Evolutionary conservation across 805 yeast genomes (phyloP).

Genomic region (Henningerozyma blattae): DNA sequence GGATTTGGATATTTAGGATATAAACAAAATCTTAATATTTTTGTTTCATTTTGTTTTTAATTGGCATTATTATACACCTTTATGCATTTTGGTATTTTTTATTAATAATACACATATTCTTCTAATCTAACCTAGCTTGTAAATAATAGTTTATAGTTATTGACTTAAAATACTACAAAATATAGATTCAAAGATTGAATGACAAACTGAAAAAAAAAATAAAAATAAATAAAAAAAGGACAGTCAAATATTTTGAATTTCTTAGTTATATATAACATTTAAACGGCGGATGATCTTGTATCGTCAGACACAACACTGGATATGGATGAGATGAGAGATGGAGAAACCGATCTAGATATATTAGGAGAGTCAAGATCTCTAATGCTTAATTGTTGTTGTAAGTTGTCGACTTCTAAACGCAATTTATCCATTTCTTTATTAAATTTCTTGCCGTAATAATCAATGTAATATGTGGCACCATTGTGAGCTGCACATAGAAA

Average conservation of each 20-base stretch:
- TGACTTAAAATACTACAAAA: too few species aligned
- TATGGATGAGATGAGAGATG: not conserved
- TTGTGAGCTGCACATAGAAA: constrained; percentile 74
- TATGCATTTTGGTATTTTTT: too few species aligned
- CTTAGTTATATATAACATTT: not conserved
- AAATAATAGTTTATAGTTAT: too few species aligned
- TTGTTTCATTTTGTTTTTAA: not conserved
- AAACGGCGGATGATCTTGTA: not conserved
- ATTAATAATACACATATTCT: too few species aligned
- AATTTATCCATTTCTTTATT: constrained; percentile 73
- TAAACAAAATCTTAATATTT: not conserved
- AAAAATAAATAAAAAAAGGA: not conserved
- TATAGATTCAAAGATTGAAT: too few species aligned
- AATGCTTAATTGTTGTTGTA: constrained; percentile 30
- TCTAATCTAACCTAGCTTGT: too few species aligned
- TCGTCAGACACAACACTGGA: not conserved
- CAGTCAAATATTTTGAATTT: not conserved
- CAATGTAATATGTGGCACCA: constrained; percentile 92
- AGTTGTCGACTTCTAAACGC: constrained; percentile 54
- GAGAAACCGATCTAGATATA: not conserved
- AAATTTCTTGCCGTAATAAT: constrained; percentile 79
- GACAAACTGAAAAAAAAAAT: constrained; percentile 1
- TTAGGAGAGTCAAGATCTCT: not conserved
- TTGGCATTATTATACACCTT: too few species aligned
- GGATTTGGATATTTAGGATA: constrained; percentile 7